Evolutionary conservation across 1,139 yeast genomes (phyloP), one percentile per base, ranked within the genome.

Genomic region (Hansenula lynferdii): DNA sequence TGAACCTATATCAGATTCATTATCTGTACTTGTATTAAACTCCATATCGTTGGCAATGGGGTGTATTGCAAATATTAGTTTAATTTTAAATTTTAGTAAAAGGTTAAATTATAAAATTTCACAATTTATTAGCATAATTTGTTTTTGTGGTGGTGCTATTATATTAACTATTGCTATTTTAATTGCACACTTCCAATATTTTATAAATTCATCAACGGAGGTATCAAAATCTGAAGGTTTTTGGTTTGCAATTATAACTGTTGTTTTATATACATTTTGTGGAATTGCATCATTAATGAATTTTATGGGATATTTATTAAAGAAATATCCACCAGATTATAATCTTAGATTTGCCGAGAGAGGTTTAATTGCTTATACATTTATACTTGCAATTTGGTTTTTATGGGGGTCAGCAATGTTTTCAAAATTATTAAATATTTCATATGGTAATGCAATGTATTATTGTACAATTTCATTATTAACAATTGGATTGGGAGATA

Each of bases 401-500:
- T 70, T 79, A 1, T 68, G 80, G 56, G 95, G 95, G 8, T 74
- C 86, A 0, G 77, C 73, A 0, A 64, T 81, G 59, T 76, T 75
- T 49, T 62, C 71, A 0, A 50, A 58, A 9, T 46, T 76, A 23
- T 48, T 76, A 36, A 44, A 59, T 28, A 45, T 75, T 1, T 55
- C 72, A 1, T 84, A 72, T 53, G 86, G 90, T 0, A 69, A 77
- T 21, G 75, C 85, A 0, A 57, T 85, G 31, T 86, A 85, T 55
- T 85, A 72, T 55, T 79, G 87, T 51, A 72, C 76, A 16, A 87
- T 84, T 0, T 79, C 94, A 0, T 64, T 83, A 26, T 63, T 85
- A 33, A 87, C 96, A 1, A 72, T 87, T 31, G 96, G 96, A 0
- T 65, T 82, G 17, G 96, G 96, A 25, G 94, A 84, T 51, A 68